Percentiles rank a stretch among this genome's conserved stretches.
Evolutionary conservation across 78 protist genomes (phyloP).

Genomic region (Planoprotostelium fungivorum): DNA sequence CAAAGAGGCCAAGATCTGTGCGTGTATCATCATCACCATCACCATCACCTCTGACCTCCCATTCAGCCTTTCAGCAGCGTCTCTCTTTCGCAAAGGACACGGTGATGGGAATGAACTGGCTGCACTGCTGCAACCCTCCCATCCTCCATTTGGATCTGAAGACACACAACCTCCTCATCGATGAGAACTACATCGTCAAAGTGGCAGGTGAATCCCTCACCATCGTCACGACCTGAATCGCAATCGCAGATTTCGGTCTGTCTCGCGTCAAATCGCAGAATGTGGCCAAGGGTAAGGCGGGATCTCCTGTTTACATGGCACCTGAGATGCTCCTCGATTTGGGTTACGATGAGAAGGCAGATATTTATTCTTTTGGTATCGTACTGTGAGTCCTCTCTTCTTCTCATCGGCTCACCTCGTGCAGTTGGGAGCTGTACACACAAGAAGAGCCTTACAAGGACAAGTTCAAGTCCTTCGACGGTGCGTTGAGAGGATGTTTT

Average conservation of each 20-base stretch:
- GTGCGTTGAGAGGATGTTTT: background rate
- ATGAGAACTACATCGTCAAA: slow-evolving; percentile 48
- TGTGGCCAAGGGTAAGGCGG: slow-evolving; percentile 42
- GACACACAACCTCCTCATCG: slow-evolving; percentile 48
- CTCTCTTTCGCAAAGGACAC: slow-evolving; percentile 48
- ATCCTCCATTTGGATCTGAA: slow-evolving; percentile 60
- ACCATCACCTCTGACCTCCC: no score
- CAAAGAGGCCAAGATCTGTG: slow-evolving; percentile 26
- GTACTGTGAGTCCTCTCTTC: background rate
- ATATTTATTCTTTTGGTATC: slow-evolving; percentile 58
- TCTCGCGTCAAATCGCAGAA: slow-evolving; percentile 18
- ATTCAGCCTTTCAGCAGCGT: background rate
- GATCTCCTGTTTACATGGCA: slow-evolving; percentile 63
- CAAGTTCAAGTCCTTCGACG: background rate
- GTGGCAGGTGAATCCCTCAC: slow-evolving; percentile 44
- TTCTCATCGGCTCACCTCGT: background rate
- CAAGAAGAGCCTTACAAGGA: slow-evolving; percentile 58
- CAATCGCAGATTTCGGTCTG: slow-evolving; percentile 20
- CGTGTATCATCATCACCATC: background rate
- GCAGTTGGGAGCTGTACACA: slow-evolving; percentile 36
- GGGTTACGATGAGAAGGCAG: slow-evolving; percentile 54
- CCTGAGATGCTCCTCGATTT: slow-evolving; percentile 45
- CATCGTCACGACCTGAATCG: no score
- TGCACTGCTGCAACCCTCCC: slow-evolving; percentile 37
- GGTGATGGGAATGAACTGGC: slow-evolving; percentile 63